phyloP scores from a whole-genome alignment of 2,329 filamentous ascomycete genomes.

The Apiospora kogelbergensis region DNA sequence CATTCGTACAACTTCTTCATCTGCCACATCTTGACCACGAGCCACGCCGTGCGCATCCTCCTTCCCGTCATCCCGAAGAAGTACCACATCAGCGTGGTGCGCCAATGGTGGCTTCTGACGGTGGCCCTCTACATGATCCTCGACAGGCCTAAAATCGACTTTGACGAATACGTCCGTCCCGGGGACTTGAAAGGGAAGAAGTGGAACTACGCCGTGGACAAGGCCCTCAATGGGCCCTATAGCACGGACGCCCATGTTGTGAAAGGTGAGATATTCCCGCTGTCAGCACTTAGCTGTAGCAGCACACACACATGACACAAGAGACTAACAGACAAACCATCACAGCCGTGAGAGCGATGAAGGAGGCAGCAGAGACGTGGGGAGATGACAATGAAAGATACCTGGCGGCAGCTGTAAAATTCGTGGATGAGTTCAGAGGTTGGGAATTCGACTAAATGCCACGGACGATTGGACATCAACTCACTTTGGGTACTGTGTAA shows the following conservation, averaged over 20 bases:
- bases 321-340: slow-evolving; percentile 15
- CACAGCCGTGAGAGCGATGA: slow-evolving; percentile 69
- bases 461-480: background rate
- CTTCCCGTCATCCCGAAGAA: slow-evolving; percentile 73
- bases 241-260: slow-evolving; percentile 80
- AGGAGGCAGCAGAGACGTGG: slow-evolving; percentile 73
- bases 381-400: slow-evolving; percentile 67
- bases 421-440: slow-evolving; percentile 71
- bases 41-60: slow-evolving; percentile 84
- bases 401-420: slow-evolving; percentile 67
- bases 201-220: slow-evolving; percentile 76
- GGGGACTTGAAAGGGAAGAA: slow-evolving; percentile 62
- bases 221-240: slow-evolving; percentile 67
- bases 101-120: slow-evolving; percentile 88
- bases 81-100: slow-evolving; percentile 71
- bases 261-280: slow-evolving; percentile 58
- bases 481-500: background rate
- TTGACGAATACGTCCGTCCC: slow-evolving; percentile 61
- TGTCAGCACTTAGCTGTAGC: background rate
- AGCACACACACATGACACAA: background rate
- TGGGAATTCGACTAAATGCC: slow-evolving; percentile 45
- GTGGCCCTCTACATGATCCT: slow-evolving; percentile 76
- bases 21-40: slow-evolving; percentile 79
- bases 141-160: slow-evolving; percentile 69
- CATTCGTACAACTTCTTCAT: slow-evolving; percentile 81